Evolutionary conservation across 768 basidiomycete species (phyloP).

Genomic region (Pisolithus sp.): DNA sequence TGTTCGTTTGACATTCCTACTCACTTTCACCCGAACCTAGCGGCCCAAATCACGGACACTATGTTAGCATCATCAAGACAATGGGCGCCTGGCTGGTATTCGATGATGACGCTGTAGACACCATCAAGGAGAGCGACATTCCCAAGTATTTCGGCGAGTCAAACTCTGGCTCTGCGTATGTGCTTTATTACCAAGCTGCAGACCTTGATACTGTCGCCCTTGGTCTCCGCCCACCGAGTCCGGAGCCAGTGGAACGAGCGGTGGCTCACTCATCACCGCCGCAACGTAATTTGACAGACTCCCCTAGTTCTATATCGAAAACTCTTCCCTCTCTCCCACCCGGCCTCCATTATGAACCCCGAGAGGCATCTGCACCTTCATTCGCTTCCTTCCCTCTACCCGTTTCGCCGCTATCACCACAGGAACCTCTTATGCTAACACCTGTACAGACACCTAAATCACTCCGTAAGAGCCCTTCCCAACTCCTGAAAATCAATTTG

Average conservation of each 20-base stretch:
- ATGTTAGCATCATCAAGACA: conserved; percentile 90
- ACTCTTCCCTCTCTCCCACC: conserved; percentile 30
- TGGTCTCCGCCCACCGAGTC: conserved; percentile 46
- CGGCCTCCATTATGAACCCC: conserved; percentile 28
- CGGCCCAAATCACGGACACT: conserved; percentile 98
- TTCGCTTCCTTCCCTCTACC: conserved; percentile 10
- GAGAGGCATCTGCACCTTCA: conserved; percentile 12
- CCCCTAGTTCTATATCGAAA: conserved; percentile 18
- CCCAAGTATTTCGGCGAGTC: conserved; percentile 92
- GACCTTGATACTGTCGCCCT: conserved; percentile 74
- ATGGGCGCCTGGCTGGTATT: conserved; percentile 84
- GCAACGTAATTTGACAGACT: conserved; percentile 16
- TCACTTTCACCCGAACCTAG: conserved; percentile 35
- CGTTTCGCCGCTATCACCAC: conserved; percentile 18
- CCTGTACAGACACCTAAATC: conserved; percentile 12
- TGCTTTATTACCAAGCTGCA: conserved; percentile 92
- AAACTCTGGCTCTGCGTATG: conserved; percentile 84
- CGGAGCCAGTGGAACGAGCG: conserved; percentile 14
- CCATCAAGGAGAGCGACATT: conserved; percentile 86
- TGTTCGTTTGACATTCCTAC: conserved; percentile 7
- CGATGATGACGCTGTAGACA: conserved; percentile 89
- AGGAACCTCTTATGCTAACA: conserved; percentile 4
- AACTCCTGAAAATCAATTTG: conserved; percentile 13
- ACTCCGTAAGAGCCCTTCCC: conserved; percentile 18
- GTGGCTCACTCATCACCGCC: conserved; percentile 11